These are phyloP conservation scores for Keithomyces neogunnii DNA, from an alignment of 2,329 filamentous ascomycete genomes.

Conservation along the genomic window DNA sequence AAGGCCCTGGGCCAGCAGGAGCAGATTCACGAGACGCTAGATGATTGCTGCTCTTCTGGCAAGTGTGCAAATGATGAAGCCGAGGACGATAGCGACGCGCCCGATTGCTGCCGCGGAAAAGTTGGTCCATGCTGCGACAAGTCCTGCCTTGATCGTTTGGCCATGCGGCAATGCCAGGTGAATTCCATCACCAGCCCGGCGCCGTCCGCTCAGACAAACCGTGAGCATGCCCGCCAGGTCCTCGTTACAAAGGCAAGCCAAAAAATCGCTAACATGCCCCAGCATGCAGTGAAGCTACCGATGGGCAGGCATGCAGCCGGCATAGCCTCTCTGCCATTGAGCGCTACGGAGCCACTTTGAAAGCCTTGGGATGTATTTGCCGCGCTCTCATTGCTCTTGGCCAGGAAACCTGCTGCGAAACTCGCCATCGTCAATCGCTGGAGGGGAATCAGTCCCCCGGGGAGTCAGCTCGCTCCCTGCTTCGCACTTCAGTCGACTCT, in stretches of 20 bases:
- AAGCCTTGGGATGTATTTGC: constrained; percentile 45
- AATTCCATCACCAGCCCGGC: too few species aligned
- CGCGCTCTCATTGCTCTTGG: constrained; percentile 42
- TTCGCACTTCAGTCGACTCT: constrained; percentile 17
- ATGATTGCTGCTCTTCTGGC: too few species aligned
- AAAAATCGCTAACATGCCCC: neutral
- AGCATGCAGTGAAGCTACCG: neutral
- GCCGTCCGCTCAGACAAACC: too few species aligned
- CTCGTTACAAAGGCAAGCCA: too few species aligned
- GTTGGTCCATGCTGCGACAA: neutral
- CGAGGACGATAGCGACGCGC: neutral
- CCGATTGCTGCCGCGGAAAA: neutral
- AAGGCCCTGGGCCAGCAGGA: too few species aligned
- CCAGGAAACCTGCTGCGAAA: constrained; percentile 40
- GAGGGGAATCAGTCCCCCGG: neutral
- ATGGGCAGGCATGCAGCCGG: constrained; percentile 22
- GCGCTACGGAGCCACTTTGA: constrained; percentile 33
- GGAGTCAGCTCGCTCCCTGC: constrained; percentile 1
- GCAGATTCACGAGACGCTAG: too few species aligned
- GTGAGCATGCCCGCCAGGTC: too few species aligned
- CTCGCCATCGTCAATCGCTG: constrained; percentile 11
- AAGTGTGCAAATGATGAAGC: too few species aligned
- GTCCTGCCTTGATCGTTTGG: neutral
- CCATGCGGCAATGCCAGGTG: neutral
- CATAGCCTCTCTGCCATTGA: constrained; percentile 27